Conservation (phyloP, 805 yeast genomes). For the Candida yuanshanica region DNA sequence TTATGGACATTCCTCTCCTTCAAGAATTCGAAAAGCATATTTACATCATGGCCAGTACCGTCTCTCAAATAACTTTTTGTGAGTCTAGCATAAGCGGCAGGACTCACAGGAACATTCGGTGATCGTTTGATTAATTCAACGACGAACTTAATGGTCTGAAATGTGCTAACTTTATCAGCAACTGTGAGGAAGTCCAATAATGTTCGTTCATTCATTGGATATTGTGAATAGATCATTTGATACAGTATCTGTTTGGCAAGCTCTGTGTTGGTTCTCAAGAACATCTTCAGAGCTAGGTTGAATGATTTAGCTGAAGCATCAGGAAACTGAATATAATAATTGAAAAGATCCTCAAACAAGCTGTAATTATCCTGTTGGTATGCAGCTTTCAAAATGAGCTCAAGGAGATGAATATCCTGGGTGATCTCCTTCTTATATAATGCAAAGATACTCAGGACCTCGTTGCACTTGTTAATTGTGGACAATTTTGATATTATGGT, state of each 20-base stretch:
- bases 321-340: slow-evolving; percentile 12
- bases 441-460: slow-evolving; percentile 6
- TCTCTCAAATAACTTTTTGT: slow-evolving; percentile 2
- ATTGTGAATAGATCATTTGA: slow-evolving; percentile 21
- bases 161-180: slow-evolving; percentile 14
- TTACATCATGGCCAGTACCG: slow-evolving; percentile 4
- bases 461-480: slow-evolving; percentile 6
- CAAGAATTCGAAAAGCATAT: slow-evolving; percentile 5
- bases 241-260: slow-evolving; percentile 23
- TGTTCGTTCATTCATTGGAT: slow-evolving; percentile 20
- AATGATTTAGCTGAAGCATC: slow-evolving; percentile 8
- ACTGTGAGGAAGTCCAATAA: slow-evolving; percentile 14
- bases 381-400: slow-evolving; percentile 5
- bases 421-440: slow-evolving; percentile 6
- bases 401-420: slow-evolving; percentile 4
- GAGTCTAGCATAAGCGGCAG: slow-evolving; percentile 12
- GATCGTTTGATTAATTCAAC: slow-evolving; percentile 17
- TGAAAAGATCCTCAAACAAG: slow-evolving; percentile 17
- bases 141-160: slow-evolving; percentile 16
- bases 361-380: slow-evolving; percentile 8
- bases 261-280: slow-evolving; percentile 18
- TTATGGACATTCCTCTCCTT: slow-evolving; percentile 6
- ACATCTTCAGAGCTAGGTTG: slow-evolving; percentile 19
- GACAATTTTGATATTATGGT: slow-evolving; percentile 3
- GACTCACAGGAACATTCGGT: slow-evolving; percentile 16